Evolutionary conservation across 1,139 yeast species (phyloP), one percentile per base, ranked within the genome.

Genomic region (Candida pseudocylindracea): DNA sequence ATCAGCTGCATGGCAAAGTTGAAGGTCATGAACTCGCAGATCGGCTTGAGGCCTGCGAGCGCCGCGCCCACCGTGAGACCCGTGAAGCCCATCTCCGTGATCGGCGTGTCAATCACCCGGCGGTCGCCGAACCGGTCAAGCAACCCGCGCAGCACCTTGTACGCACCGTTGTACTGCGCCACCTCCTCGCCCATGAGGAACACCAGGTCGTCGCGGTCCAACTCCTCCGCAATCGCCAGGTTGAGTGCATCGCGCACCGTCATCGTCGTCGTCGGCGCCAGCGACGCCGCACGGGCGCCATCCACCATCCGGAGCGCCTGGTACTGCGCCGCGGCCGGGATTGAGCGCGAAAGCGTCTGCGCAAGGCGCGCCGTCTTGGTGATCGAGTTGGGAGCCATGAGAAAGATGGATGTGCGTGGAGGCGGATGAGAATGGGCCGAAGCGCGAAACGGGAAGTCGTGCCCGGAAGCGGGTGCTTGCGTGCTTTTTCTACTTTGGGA

Each of bases 1-100:
- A 88, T 88, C 43, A 98, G 79, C 64, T 88, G 98, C 98, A 88
- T 83, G 49, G 98, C 96, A 54, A 91, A 88, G 69, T 91, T 88
- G 63, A 85, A 85, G 30, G 98, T 88, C 99, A 88, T 88, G 59
- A 88, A 88, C 61, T 88, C 99, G 54, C 92, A 81, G 45, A 88
- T 71, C 46, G 99, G 99, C 60, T 81, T 81, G 51, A 88, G 72
- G 36, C 98, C 98, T 36, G 93, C 88, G 52, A 88, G 72, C 10
- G 98, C 92, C 35, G 96, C 88, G 58, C 99, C 99, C 31, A 83
- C 93, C 45, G 95, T 80, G 45, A 88, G 61, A 50, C 99, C 99
- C 36, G 98, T 75, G 67, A 88, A 88, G 36, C 99, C 99, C 88
- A 88, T 85, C 59, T 88, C 99, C 36, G 99, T 88, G 55, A 88